Evolutionary conservation across 768 basidiomycete species (phyloP).

Genomic region (Boletus barrowsii): DNA sequence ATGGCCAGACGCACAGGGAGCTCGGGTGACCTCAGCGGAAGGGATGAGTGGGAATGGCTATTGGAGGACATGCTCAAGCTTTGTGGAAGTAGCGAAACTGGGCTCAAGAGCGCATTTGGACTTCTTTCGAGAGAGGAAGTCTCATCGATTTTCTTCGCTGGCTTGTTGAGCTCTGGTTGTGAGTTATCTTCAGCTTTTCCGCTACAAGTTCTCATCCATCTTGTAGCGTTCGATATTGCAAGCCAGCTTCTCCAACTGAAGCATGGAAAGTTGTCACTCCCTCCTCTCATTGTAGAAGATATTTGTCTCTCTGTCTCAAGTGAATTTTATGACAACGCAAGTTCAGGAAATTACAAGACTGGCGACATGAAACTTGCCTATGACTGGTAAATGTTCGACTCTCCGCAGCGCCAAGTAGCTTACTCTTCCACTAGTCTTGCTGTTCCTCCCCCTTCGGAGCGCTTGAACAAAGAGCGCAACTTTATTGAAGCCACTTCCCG

Average conservation of each 20-base stretch:
- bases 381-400: conserved; percentile 64
- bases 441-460: conserved; percentile 64
- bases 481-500: conserved; percentile 98
- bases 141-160: conserved; percentile 78
- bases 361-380: conserved; percentile 98
- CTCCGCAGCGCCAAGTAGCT: not conserved
- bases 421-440: conserved; percentile 53
- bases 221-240: conserved; percentile 65
- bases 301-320: conserved; percentile 77
- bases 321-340: conserved; percentile 95
- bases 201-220: conserved; percentile 7
- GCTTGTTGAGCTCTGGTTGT: conserved; percentile 86
- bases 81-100: conserved; percentile 57
- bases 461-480: conserved; percentile 67
- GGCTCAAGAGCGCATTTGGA: conserved; percentile 76
- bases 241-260: conserved; percentile 54
- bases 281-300: conserved; percentile 56
- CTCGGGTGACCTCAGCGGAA: conserved; percentile 49
- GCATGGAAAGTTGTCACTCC: conserved; percentile 46
- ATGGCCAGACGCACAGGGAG: conserved; percentile 74
- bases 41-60: conserved; percentile 83
- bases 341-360: conserved; percentile 83
- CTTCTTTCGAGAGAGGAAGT: conserved; percentile 69
- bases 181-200: conserved; percentile 37
- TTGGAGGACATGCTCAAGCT: conserved; percentile 90